Base-by-base conservation (phyloP, 805 yeast genomes). In the Grigorovia humatica region DNA sequence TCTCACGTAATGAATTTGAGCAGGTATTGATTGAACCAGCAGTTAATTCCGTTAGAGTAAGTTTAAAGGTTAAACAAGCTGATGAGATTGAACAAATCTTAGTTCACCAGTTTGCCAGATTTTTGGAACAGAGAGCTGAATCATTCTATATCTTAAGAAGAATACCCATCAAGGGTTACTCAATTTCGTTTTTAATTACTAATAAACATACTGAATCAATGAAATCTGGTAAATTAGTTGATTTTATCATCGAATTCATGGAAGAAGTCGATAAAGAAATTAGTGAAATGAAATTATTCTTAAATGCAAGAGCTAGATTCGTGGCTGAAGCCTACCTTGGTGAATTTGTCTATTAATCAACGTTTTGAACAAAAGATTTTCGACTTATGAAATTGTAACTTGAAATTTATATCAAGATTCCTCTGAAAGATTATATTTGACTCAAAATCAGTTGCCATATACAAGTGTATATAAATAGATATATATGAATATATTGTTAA, bases 251-350 rank as follows among this genome's bases (percentile, higher is more conserved):
- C 59, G 98, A 93, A 72, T 93, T 93, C 69, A 90, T 93, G 98
- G 98, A 93, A 70, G 99, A 90, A 64, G 99, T 93, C 18, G 99
- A 93, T 70, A 91, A 89, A 73, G 99, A 93, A 70, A 93, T 93
- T 64, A 88, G 96, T 70, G 99, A 93, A 68, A 93, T 93, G 95
- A 93, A 93, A 71, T 77, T 93, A 68, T 93, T 91, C 69, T 79
- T 93, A 67, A 93, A 93, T 65, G 96, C 99, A 13, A 81, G 99
- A 66, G 99, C 99, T 13, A 85, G 99, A 74, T 91, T 88, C 55
- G 95, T 89, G 48, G 99, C 99, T 29, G 99, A 93, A 70, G 91
- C 96, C 8, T 91, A 89, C 69, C 76, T 91, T 60, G 85, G 90
- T 44, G 95, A 93, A 49, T 88, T 89, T 65, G 96, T 88, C 64